Conservation (phyloP, 2,329 filamentous ascomycete genomes). For the Colletotrichum cuscutae region DNA sequence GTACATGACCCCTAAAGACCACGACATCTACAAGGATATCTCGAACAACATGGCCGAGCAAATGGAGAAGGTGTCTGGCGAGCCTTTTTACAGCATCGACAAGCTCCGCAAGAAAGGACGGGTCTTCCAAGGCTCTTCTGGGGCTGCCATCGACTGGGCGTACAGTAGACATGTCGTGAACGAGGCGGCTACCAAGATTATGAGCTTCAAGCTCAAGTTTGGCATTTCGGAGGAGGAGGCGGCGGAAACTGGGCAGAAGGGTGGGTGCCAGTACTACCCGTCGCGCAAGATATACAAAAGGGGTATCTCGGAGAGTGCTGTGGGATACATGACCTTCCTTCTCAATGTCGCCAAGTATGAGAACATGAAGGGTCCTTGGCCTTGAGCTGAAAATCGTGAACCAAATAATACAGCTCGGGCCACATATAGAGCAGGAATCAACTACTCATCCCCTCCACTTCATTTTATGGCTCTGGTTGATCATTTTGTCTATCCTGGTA, state of each 20-base stretch:
- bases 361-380: not conserved
- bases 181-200: slow-evolving; percentile 47
- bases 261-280: slow-evolving; percentile 54
- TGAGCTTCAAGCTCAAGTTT: slow-evolving; percentile 58
- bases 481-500: not conserved
- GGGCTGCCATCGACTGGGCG: slow-evolving; percentile 57
- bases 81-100: slow-evolving; percentile 49
- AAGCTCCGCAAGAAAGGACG: slow-evolving; percentile 49
- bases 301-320: slow-evolving; percentile 54
- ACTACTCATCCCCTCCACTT: not conserved
- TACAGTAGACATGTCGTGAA: slow-evolving; percentile 53
- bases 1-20: slow-evolving; percentile 51
- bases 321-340: slow-evolving; percentile 59
- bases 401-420: too few relatives aligned
- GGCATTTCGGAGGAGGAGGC: slow-evolving; percentile 46
- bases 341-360: slow-evolving; percentile 1
- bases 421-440: not conserved
- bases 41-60: slow-evolving; percentile 46
- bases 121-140: slow-evolving; percentile 44
- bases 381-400: too few relatives aligned
- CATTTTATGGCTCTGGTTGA: not conserved
- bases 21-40: slow-evolving; percentile 41
- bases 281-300: slow-evolving; percentile 51
- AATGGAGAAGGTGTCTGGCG: slow-evolving; percentile 49
- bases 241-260: not conserved